Conservation (phyloP, 768 basidiomycete species). For the Amylocystis lapponica region DNA sequence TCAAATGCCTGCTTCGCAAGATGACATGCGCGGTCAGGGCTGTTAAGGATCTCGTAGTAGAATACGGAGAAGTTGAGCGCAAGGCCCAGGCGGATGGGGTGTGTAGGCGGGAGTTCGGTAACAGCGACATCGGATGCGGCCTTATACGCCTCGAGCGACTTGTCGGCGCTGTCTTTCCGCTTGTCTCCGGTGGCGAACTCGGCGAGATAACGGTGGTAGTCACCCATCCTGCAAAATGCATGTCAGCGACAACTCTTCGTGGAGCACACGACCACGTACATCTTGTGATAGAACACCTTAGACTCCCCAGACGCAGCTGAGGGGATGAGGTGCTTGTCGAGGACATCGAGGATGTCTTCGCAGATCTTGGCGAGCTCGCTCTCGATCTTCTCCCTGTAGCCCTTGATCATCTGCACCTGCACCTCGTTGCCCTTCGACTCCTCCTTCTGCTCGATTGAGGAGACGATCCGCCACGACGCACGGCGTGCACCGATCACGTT, state of each 20-base stretch:
- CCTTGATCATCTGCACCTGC: constrained; percentile 96
- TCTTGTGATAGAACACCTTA: constrained; percentile 99
- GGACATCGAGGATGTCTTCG: constrained; percentile 95
- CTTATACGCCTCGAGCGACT: constrained; percentile 97
- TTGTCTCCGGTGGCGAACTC: constrained; percentile 98
- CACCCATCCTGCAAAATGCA: constrained; percentile 79
- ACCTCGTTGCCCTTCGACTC: constrained; percentile 97
- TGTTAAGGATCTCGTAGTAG: constrained; percentile 99
- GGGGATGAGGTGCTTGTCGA: constrained; percentile 96
- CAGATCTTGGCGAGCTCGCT: constrained; percentile 95
- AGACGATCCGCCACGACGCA: constrained; percentile 97
- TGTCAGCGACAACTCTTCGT: constrained; percentile 17
- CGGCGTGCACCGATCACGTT: constrained; percentile 98
- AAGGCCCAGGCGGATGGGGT: constrained; percentile 97
- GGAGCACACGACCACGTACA: constrained; percentile 46
- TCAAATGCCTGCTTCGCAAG: constrained; percentile 99
- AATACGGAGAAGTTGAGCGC: constrained; percentile 99
- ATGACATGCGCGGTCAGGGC: constrained; percentile 96
- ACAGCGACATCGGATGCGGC: constrained; percentile 95
- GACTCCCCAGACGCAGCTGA: constrained; percentile 95
- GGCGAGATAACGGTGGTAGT: constrained; percentile 98
- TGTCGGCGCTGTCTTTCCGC: constrained; percentile 95
- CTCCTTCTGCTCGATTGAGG: constrained; percentile 99
- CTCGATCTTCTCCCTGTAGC: constrained; percentile 97
- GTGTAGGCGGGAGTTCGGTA: constrained; percentile 91